A percentile compares a stretch with the other conserved stretches of the same genome.
Evolutionary conservation across 371 early-diverging fungal species (phyloP).

Genomic region (Vairimorpha ceranae): DNA sequence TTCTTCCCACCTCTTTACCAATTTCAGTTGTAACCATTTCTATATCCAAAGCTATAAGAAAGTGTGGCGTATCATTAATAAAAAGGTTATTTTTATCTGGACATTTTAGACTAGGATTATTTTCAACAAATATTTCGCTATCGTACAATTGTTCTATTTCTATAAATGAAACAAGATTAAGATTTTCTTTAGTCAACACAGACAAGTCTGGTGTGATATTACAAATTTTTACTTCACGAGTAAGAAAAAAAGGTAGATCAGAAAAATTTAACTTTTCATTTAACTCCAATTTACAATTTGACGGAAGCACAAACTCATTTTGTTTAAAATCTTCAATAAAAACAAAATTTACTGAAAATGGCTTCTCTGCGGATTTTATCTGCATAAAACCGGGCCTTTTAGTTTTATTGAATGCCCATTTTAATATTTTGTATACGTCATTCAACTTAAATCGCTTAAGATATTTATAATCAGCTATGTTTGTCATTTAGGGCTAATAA

Average conservation of each 20-base stretch:
- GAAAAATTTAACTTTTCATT: constrained; percentile 29
- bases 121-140: constrained; percentile 35
- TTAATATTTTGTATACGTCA: constrained; percentile 37
- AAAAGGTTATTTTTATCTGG: constrained; percentile 5
- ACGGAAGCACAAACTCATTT: constrained; percentile 1
- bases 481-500: neutral
- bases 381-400: constrained; percentile 31
- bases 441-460: constrained; percentile 27
- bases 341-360: constrained; percentile 2
- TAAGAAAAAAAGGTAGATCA: constrained; percentile 3
- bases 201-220: neutral
- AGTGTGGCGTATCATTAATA: constrained; percentile 12
- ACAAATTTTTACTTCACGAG: constrained; percentile 10
- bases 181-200: constrained; percentile 18
- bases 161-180: constrained; percentile 9
- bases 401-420: constrained; percentile 22
- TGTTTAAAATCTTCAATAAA: neutral
- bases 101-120: neutral
- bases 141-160: constrained; percentile 22
- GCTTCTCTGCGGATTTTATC: neutral
- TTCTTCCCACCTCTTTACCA: constrained; percentile 55
- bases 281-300: constrained; percentile 4
- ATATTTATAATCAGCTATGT: neutral
- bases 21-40: constrained; percentile 59
- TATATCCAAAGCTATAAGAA: constrained; percentile 57